phyloP scores from a whole-genome alignment of 78 protist species.

The Dictyostelium intermedium region DNA sequence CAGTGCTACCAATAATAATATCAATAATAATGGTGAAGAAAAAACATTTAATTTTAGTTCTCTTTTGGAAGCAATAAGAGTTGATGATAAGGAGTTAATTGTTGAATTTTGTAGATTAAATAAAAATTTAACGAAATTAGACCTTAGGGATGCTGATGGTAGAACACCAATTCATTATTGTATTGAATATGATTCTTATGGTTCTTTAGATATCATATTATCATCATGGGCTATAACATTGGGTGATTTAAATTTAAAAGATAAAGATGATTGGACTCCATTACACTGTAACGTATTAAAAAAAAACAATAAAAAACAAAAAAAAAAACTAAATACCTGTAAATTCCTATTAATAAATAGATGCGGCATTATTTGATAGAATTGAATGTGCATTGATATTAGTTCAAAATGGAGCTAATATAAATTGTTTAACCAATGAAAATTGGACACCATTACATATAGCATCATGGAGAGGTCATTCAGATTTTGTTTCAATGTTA shows the following conservation, averaged over 20 bases:
- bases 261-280: conserved; percentile 78
- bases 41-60: conserved; percentile 27
- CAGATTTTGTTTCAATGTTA: conserved; percentile 53
- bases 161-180: conserved; percentile 70
- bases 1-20: too few species aligned
- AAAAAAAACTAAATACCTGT: too few species aligned
- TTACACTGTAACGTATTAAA: conserved; percentile 26
- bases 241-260: conserved; percentile 23
- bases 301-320: not conserved
- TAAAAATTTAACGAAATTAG: conserved; percentile 18
- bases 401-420: conserved; percentile 51
- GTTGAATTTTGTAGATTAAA: conserved; percentile 60
- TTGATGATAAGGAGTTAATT: conserved; percentile 56
- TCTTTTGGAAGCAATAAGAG: conserved; percentile 48
- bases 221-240: not conserved
- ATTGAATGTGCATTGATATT: conserved; percentile 62
- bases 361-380: conserved; percentile 72
- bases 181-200: conserved; percentile 65
- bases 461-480: conserved; percentile 75
- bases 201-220: conserved; percentile 27
- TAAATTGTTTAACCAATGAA: conserved; percentile 53
- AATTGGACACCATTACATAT: conserved; percentile 69
- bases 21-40: not conserved
- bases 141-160: conserved; percentile 66
- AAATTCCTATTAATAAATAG: not conserved